Evolutionary conservation across 495 filamentous ascomycete genomes (phyloP), one percentile per base, ranked within the genome.

Genomic region (Neurospora intermedia): DNA sequence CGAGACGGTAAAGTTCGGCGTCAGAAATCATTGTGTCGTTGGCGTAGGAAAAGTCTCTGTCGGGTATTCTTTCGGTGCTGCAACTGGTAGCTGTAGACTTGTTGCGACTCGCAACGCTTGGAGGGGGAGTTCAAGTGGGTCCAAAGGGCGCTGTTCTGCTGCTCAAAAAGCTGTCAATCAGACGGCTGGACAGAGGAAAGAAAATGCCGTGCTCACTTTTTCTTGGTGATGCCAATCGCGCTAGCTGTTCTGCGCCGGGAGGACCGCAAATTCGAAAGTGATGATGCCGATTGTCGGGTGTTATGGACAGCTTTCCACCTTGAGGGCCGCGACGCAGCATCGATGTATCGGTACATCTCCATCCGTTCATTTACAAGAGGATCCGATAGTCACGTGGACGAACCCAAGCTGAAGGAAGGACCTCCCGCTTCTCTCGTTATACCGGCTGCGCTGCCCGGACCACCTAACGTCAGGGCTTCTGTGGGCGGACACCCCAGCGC

Each of bases 1-100:
- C 94, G 31, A 99, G 90, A 39, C 87, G 86, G 84, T 93, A 92
- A 77, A 96, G 89, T 71, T 94, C 91, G 75, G 90, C 84, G 89
- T 96, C 93, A 83, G 92, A 90, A 81, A 96, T 94, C 93, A 96
- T 96, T 48, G 69, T 89, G 79, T 48, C 54, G n/a, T 39, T n/a
- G 20, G 66, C 3, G 10, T 15, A 38, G 9, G 16, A 27, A 43
- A 20, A 72, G 72, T 74, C 45, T 31, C 13, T 27, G 40, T 72
- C 23, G 41, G 39, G 70, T 13, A n/a, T 23, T 43, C 15, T 41
- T 48, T 43, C 35, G 71, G 39, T 72, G 62, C 59, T 35, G 11
- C 27, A 38, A 62, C 23, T 35, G 54, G 54, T 31, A 35, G 54
- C 54, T 62, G 15, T 62, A 62, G 27, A 18, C 54, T 62, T 35